Conservation (phyloP, 768 basidiomycete species). For the Antrodiella citrinella region DNA sequence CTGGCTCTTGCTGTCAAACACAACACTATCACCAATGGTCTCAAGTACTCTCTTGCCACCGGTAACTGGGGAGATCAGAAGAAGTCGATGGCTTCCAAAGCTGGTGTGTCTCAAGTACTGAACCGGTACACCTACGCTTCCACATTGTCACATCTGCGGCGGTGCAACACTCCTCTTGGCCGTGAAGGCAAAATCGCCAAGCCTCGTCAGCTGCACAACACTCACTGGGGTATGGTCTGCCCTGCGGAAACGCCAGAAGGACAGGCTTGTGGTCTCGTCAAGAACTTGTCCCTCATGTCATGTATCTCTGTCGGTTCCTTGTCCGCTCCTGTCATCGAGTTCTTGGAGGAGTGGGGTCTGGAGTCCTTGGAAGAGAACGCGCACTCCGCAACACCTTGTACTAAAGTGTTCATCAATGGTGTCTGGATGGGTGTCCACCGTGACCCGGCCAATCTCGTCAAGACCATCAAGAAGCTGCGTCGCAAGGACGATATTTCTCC, state of each 20-base stretch:
- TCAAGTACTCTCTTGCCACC: conserved; percentile 96
- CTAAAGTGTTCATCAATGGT: conserved; percentile 98
- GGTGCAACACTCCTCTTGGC: conserved; percentile 96
- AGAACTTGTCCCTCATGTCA: conserved; percentile 95
- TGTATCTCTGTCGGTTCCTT: conserved; percentile 97
- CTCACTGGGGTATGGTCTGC: conserved; percentile 99
- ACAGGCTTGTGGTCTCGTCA: conserved; percentile 97
- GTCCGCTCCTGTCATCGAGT: conserved; percentile 94
- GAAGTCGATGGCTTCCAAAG: conserved; percentile 96
- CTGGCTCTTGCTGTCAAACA: conserved; percentile 89
- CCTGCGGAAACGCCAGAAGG: conserved; percentile 99
- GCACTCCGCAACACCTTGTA: conserved; percentile 72
- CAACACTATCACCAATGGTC: conserved; percentile 94
- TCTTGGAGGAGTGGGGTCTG: conserved; percentile 97
- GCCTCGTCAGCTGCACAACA: conserved; percentile 97
- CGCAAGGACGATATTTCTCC: conserved; percentile 92
- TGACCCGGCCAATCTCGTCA: conserved; percentile 86
- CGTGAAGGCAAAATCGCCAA: conserved; percentile 99
- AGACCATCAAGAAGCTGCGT: conserved; percentile 86
- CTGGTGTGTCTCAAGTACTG: conserved; percentile 96
- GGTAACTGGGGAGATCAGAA: conserved; percentile 99
- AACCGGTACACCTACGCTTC: conserved; percentile 99
- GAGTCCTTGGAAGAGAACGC: conserved; percentile 93
- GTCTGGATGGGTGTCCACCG: conserved; percentile 99
- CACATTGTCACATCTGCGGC: conserved; percentile 93